Percentiles rank a stretch among this genome's conserved stretches.
Conservation (phyloP, 2,329 filamentous ascomycete species). For the Thielaviopsis euricoi region DNA sequence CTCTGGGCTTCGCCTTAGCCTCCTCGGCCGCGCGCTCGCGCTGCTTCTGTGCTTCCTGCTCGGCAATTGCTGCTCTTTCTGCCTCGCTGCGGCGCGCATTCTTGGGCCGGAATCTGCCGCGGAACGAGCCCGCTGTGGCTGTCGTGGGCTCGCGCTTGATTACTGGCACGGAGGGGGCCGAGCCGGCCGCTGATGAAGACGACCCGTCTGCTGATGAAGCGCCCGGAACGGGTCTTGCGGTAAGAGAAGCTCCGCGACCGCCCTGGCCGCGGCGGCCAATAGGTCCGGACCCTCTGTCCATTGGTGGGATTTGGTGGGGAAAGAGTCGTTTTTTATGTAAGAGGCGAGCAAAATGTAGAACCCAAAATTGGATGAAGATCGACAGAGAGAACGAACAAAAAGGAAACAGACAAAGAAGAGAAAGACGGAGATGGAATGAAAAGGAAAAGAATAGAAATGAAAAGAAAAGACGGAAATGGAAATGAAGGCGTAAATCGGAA, state of each 20-base stretch:
- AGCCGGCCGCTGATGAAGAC: background rate
- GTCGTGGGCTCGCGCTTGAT: constrained; percentile 6
- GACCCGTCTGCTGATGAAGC: background rate
- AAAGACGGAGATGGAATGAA: background rate
- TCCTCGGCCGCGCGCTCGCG: constrained; percentile 25
- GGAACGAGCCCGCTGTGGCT: constrained; percentile 13
- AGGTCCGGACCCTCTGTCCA: constrained; percentile 4
- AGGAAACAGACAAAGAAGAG: background rate
- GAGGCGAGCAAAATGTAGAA: background rate
- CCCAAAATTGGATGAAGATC: background rate
- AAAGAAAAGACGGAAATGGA: background rate
- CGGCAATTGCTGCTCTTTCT: constrained; percentile 30
- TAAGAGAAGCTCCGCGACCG: constrained; percentile 10
- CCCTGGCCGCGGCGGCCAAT: constrained; percentile 4
- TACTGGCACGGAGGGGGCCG: background rate
- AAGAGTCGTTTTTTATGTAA: too few species aligned
- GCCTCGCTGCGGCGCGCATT: constrained; percentile 33
- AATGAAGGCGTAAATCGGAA: background rate
- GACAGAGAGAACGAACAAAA: background rate
- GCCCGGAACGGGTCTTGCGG: background rate
- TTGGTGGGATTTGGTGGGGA: background rate
- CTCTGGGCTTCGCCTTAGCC: constrained; percentile 22
- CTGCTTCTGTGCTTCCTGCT: constrained; percentile 27
- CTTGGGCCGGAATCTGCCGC: constrained; percentile 30
- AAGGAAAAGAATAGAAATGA: background rate